These are phyloP conservation scores for Suhomyces sp. DNA, from an alignment of 805 yeast species.

Conservation along the genomic window DNA sequence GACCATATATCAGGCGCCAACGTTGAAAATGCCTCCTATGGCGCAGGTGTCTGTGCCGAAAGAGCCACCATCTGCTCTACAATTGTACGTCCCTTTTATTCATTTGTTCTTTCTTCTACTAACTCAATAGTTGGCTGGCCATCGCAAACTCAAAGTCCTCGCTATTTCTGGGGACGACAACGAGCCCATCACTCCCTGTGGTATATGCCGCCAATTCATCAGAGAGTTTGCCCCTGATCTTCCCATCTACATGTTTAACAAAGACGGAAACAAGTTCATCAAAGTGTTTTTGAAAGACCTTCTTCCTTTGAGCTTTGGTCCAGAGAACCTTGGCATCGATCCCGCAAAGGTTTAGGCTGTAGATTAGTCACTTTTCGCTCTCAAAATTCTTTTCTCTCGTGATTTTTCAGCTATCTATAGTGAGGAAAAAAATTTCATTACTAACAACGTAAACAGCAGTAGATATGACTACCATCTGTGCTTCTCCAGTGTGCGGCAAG, in stretches of 20 bases:
- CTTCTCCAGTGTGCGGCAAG: conserved; percentile 84
- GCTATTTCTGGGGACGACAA: conserved; percentile 63
- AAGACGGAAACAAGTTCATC: conserved; percentile 43
- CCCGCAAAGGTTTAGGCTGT: background rate
- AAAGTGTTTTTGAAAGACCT: conserved; percentile 56
- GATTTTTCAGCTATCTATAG: background rate
- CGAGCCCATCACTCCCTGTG: conserved; percentile 80
- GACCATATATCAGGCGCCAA: conserved; percentile 70
- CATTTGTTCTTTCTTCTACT: background rate
- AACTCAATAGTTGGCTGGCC: conserved; percentile 33
- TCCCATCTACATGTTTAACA: conserved; percentile 68
- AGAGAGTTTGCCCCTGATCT: conserved; percentile 68
- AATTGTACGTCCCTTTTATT: conserved; percentile 21
- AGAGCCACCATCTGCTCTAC: conserved; percentile 36
- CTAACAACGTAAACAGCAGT: background rate
- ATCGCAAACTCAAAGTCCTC: conserved; percentile 49
- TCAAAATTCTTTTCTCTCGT: background rate
- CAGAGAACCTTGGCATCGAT: conserved; percentile 49
- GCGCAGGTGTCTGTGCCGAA: conserved; percentile 46
- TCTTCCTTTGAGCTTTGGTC: conserved; percentile 85
- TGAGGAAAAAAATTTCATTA: background rate
- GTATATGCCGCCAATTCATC: conserved; percentile 87
- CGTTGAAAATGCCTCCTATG: conserved; percentile 90
- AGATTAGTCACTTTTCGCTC: background rate
- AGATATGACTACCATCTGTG: conserved; percentile 40